A percentile compares a stretch with the other conserved stretches of the same genome.
Conservation (phyloP, 129 eudicot genomes). For the Flaveria sonorensis region DNA sequence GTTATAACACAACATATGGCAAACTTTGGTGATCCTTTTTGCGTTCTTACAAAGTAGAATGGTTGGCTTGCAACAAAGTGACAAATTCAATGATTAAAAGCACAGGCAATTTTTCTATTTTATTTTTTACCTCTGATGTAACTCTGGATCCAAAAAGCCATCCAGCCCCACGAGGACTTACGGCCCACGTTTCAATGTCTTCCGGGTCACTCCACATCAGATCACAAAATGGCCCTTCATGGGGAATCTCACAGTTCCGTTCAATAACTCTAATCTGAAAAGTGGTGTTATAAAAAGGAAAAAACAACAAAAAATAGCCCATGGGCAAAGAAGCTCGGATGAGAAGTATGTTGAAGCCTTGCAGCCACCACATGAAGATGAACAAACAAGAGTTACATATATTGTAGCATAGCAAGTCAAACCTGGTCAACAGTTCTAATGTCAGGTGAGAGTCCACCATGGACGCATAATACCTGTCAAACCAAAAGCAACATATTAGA, state of each 20-base stretch:
- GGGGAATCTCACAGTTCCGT: constrained; percentile 97
- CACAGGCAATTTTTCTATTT: neutral
- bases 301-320: neutral
- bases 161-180: constrained; percentile 99
- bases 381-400: constrained; percentile 11
- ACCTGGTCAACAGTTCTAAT: constrained; percentile 97
- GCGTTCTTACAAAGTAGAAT: neutral
- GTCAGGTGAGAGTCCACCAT: constrained; percentile 99
- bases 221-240: constrained; percentile 98
- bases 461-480: constrained; percentile 88
- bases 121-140: constrained; percentile 72
- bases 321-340: constrained; percentile 7
- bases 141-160: constrained; percentile 99
- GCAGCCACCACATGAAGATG: constrained; percentile 19
- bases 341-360: neutral
- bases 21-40: neutral
- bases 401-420: constrained; percentile 29
- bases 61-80: neutral
- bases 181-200: constrained; percentile 99
- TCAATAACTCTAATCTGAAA: constrained; percentile 89
- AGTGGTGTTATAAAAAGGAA: constrained; percentile 4
- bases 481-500: constrained; percentile 4
- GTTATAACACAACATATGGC: neutral
- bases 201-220: constrained; percentile 99
- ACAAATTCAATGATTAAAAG: neutral